Conservation (phyloP, 2,329 filamentous ascomycete species). For the Monosporascus sp. region DNA sequence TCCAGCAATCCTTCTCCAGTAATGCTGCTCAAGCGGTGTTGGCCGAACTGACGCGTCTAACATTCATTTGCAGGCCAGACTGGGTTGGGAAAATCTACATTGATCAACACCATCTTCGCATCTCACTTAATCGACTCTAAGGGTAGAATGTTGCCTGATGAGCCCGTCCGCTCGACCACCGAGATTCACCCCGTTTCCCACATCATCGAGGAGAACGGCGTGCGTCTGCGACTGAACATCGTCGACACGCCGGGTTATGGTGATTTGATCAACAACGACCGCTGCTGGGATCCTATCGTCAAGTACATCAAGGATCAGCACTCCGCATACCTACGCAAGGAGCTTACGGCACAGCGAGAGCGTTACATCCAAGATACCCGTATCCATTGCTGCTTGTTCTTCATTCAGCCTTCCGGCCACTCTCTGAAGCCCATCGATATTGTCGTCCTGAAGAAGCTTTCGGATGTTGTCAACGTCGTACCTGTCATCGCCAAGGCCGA, state of each 20-base stretch:
- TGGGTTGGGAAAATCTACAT: conserved; percentile 94
- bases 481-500: conserved; percentile 98
- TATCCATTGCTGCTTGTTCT: conserved; percentile 99
- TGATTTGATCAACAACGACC: conserved; percentile 98
- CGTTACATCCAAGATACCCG: conserved; percentile 98
- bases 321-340: conserved; percentile 97
- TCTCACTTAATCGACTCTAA: conserved; percentile 99
- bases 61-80: conserved; percentile 70
- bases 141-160: conserved; percentile 85
- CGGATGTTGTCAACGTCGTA: conserved; percentile 97
- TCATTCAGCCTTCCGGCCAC: conserved; percentile 98
- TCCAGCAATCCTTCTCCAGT: not conserved
- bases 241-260: conserved; percentile 98
- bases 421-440: conserved; percentile 99
- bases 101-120: conserved; percentile 99
- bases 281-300: conserved; percentile 99
- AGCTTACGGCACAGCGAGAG: conserved; percentile 97
- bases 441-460: conserved; percentile 98
- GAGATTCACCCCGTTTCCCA: conserved; percentile 98
- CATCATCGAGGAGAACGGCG: conserved; percentile 99
- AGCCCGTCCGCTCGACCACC: conserved; percentile 90
- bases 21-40: too few species aligned
- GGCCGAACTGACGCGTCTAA: conserved; percentile 25
- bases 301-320: conserved; percentile 99
- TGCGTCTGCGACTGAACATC: conserved; percentile 95